These are phyloP conservation scores for Santalum album DNA, from an alignment of 164 flowering plant genomes.

Conservation along the genomic window DNA sequence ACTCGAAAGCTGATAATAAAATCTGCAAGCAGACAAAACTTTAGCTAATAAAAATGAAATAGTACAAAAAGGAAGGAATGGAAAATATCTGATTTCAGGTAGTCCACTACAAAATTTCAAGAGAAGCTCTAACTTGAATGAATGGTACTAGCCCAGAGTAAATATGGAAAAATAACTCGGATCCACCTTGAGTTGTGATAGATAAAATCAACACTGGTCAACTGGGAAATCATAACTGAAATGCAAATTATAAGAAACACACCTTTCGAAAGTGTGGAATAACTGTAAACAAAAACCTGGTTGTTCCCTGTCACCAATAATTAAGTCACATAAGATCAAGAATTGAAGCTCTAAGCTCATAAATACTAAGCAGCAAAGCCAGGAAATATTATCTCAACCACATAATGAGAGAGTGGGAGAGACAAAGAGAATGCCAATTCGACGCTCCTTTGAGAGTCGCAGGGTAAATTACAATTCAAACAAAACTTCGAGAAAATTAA, in stretches of 20 bases:
- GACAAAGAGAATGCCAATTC: no score
- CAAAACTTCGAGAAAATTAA: no score
- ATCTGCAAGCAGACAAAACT: slow-evolving; percentile 32
- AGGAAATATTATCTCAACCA: no score
- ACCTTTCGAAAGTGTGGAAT: slow-evolving; percentile 95
- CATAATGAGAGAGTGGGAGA: no score
- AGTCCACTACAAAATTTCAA: not conserved
- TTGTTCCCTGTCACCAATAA: slow-evolving; percentile 75
- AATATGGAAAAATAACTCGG: not conserved
- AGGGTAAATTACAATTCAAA: no score
- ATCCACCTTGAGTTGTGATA: not conserved
- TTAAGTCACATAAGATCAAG: no score
- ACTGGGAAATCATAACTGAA: not conserved
- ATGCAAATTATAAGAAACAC: not conserved
- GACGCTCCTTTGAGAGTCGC: no score
- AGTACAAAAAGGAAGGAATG: not conserved
- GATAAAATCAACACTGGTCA: not conserved
- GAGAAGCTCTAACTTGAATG: not conserved
- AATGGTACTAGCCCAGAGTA: not conserved
- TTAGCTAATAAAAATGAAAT: not conserved
- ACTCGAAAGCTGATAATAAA: slow-evolving; percentile 85
- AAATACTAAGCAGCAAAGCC: no score
- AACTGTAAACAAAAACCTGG: slow-evolving; percentile 62
- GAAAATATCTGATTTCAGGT: not conserved
- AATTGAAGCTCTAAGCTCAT: no score